Percentiles rank a stretch among this genome's conserved stretches.
phyloP scores from a whole-genome alignment of 495 filamentous ascomycete species.

The Podospora anserina region DNA sequence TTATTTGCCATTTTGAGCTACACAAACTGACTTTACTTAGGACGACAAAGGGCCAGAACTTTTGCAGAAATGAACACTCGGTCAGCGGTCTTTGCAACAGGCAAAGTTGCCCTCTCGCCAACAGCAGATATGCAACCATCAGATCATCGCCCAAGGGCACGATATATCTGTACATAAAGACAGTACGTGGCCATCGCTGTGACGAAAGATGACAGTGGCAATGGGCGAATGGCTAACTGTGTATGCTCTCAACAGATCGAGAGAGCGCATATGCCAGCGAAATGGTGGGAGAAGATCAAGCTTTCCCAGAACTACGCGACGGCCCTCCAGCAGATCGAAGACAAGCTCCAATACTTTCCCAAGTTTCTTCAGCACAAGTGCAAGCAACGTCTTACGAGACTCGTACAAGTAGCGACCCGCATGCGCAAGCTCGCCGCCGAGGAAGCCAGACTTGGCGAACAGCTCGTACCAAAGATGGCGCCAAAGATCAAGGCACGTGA shows the following conservation, averaged over 20 bases:
- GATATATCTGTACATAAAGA: conserved; percentile 98
- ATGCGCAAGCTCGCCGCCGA: conserved; percentile 81
- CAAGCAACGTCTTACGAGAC: conserved; percentile 91
- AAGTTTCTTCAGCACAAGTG: conserved; percentile 95
- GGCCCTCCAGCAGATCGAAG: conserved; percentile 80
- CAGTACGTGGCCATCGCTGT: conserved; percentile 44
- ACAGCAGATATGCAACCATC: conserved; percentile 91
- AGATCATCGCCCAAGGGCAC: conserved; percentile 74
- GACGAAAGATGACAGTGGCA: conserved; percentile 5
- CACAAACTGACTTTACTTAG: conserved; percentile 40
- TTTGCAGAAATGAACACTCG: conserved; percentile 84
- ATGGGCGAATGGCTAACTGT: background rate
- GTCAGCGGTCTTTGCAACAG: conserved; percentile 91
- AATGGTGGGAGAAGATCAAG: conserved; percentile 93
- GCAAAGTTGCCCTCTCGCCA: conserved; percentile 92
- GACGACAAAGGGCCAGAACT: conserved; percentile 87
- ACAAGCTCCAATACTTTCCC: conserved; percentile 89
- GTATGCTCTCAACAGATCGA: conserved; percentile 43
- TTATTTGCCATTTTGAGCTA: conserved; percentile 15
- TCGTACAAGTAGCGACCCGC: conserved; percentile 89
- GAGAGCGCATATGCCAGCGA: conserved; percentile 82
- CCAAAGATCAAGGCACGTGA: conserved; percentile 89
- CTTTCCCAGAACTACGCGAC: conserved; percentile 85
- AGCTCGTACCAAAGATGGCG: conserved; percentile 81
- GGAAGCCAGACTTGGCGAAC: conserved; percentile 87